Percentiles rank a stretch among this genome's conserved stretches.
phyloP scores from a whole-genome alignment of 2,329 filamentous ascomycete species.

The Byssochlamys sp. region DNA sequence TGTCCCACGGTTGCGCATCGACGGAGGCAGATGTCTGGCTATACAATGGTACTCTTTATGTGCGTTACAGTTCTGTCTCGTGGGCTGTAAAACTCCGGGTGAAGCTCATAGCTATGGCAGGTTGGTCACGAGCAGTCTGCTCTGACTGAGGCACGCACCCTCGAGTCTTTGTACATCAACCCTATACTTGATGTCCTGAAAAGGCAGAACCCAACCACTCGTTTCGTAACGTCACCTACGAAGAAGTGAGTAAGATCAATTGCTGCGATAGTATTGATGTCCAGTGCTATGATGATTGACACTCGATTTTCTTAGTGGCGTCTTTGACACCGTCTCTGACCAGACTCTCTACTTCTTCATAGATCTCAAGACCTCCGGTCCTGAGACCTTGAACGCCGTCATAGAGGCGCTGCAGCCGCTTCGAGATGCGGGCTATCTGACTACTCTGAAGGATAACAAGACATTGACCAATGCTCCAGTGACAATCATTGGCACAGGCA shows the following conservation, averaged over 20 bases:
- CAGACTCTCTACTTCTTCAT: slow-evolving; percentile 58
- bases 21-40: slow-evolving; percentile 56
- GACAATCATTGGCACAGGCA: slow-evolving; percentile 55
- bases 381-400: slow-evolving; percentile 47
- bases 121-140: slow-evolving; percentile 49
- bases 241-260: slow-evolving; percentile 33
- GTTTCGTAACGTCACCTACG: slow-evolving; percentile 40
- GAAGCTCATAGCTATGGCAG: slow-evolving; percentile 18
- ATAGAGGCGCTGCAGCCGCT: slow-evolving; percentile 49
- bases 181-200: slow-evolving; percentile 49
- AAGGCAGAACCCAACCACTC: slow-evolving; percentile 46
- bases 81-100: background rate
- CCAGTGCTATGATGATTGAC: background rate
- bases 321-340: slow-evolving; percentile 47
- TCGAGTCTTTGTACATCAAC: slow-evolving; percentile 50
- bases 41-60: slow-evolving; percentile 46
- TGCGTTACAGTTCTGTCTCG: slow-evolving; percentile 19
- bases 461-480: slow-evolving; percentile 42
- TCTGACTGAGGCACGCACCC: slow-evolving; percentile 44
- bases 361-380: slow-evolving; percentile 52
- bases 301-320: slow-evolving; percentile 33
- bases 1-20: slow-evolving; percentile 48
- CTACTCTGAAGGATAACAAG: slow-evolving; percentile 39
- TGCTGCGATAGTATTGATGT: background rate
- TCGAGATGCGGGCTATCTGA: slow-evolving; percentile 44